Conservation (phyloP, 1,139 yeast genomes). For the Hansenula lynferdii region DNA sequence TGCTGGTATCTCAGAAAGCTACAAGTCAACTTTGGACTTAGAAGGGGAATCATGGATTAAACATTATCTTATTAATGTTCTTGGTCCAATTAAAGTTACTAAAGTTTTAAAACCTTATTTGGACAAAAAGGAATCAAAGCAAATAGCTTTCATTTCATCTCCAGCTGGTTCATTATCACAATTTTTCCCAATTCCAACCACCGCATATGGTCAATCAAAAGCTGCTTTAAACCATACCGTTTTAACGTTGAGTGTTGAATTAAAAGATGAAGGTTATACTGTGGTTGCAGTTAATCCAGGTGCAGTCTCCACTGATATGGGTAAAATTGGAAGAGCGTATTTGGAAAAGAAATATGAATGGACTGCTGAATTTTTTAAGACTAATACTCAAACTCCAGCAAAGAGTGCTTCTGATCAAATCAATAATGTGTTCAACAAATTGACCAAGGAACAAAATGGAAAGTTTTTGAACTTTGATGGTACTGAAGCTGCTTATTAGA, state of each 20-base stretch:
- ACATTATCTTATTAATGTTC: not conserved
- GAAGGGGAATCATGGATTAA: not conserved
- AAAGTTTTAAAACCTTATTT: no score
- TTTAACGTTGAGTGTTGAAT: conserved; percentile 22
- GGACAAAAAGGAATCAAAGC: no score
- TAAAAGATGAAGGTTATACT: conserved; percentile 20
- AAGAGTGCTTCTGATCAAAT: not conserved
- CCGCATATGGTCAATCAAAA: conserved; percentile 32
- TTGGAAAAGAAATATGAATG: not conserved
- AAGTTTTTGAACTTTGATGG: not conserved
- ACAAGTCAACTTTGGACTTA: not conserved
- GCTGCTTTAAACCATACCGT: conserved; percentile 30
- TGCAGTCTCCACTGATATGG: conserved; percentile 27
- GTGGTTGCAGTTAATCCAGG: no score
- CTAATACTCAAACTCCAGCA: no score
- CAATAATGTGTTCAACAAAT: not conserved
- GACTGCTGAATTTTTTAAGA: no score
- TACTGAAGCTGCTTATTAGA: no score
- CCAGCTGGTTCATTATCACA: conserved; percentile 22
- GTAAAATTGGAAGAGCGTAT: not conserved
- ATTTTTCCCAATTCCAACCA: conserved; percentile 10
- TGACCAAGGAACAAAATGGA: not conserved
- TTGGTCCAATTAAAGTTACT: not conserved
- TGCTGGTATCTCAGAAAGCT: not conserved
- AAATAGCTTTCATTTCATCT: conserved; percentile 21